These are phyloP conservation scores for Filobasidium uniguttulatum DNA, from an alignment of 1,284 basidiomycete genomes.

Conservation along the genomic window DNA sequence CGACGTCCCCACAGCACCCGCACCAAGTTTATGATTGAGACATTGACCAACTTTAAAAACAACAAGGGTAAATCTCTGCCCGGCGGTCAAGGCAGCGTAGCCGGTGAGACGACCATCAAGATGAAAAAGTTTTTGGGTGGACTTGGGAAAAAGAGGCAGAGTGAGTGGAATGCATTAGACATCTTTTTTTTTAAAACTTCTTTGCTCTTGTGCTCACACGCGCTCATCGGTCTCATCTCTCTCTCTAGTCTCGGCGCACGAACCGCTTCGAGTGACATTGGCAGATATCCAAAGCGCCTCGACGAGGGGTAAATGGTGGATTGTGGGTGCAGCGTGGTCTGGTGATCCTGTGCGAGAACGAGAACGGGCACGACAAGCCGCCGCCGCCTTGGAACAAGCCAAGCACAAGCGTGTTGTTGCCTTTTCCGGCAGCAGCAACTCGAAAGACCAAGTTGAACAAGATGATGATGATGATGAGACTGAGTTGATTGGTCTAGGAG, in stretches of 20 bases:
- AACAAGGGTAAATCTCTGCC: slow-evolving; percentile 59
- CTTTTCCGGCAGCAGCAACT: too few relatives aligned
- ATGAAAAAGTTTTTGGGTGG: slow-evolving; percentile 72
- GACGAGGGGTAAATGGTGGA: slow-evolving; percentile 94
- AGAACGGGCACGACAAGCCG: slow-evolving; percentile 33
- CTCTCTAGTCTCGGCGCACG: slow-evolving; percentile 57
- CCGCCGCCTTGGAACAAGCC: slow-evolving; percentile 27
- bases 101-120: slow-evolving; percentile 55
- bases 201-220: background rate
- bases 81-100: slow-evolving; percentile 44
- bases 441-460: background rate
- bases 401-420: slow-evolving; percentile 5
- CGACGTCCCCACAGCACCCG: slow-evolving; percentile 19
- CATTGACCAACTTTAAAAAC: slow-evolving; percentile 74
- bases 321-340: slow-evolving; percentile 90
- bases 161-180: too few relatives aligned
- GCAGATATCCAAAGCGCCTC: slow-evolving; percentile 74
- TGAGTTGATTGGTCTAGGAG: slow-evolving; percentile 11
- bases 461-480: slow-evolving; percentile 14
- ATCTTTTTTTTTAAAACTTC: background rate
- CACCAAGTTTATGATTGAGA: slow-evolving; percentile 85
- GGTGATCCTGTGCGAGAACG: slow-evolving; percentile 73
- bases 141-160: slow-evolving; percentile 59
- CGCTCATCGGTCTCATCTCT: background rate
- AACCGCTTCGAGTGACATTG: slow-evolving; percentile 68